These are phyloP conservation scores for Schizophyllum commune DNA, from an alignment of 1,284 basidiomycete species.

Conservation along the genomic window DNA sequence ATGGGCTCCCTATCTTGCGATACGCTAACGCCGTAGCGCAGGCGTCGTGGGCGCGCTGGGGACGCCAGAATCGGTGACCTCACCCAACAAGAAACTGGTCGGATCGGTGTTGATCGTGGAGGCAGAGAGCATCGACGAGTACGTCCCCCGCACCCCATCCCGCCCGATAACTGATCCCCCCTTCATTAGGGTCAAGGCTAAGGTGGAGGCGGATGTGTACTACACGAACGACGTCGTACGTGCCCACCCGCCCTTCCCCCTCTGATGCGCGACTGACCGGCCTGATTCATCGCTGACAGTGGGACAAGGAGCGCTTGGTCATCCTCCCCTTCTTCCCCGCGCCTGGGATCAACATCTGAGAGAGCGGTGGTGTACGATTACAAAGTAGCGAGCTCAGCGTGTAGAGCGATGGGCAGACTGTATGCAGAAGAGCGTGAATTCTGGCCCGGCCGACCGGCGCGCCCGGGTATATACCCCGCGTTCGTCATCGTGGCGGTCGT, in stretches of 20 bases:
- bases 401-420: no score
- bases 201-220: conserved; percentile 31
- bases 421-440: no score
- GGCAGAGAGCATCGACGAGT: conserved; percentile 34
- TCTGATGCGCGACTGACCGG: not conserved
- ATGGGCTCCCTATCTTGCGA: not conserved
- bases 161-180: conserved; percentile 1
- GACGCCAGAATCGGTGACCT: conserved; percentile 29
- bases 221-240: conserved; percentile 32
- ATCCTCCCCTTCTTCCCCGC: conserved; percentile 35
- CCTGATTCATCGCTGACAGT: conserved; percentile 17
- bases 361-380: no score
- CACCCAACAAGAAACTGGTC: conserved; percentile 31
- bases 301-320: conserved; percentile 32
- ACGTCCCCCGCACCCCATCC: conserved; percentile 9
- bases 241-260: conserved; percentile 1
- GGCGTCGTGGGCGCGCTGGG: conserved; percentile 30
- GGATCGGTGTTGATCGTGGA: conserved; percentile 34
- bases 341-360: conserved; percentile 17
- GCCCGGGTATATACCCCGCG: no score
- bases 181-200: conserved; percentile 24
- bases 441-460: no score
- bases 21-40: conserved; percentile 8
- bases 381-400: no score
- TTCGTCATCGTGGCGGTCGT: no score